Evolutionary conservation across 2,329 filamentous ascomycete species (phyloP).

Genomic region (Trematosphaeria pertusa): DNA sequence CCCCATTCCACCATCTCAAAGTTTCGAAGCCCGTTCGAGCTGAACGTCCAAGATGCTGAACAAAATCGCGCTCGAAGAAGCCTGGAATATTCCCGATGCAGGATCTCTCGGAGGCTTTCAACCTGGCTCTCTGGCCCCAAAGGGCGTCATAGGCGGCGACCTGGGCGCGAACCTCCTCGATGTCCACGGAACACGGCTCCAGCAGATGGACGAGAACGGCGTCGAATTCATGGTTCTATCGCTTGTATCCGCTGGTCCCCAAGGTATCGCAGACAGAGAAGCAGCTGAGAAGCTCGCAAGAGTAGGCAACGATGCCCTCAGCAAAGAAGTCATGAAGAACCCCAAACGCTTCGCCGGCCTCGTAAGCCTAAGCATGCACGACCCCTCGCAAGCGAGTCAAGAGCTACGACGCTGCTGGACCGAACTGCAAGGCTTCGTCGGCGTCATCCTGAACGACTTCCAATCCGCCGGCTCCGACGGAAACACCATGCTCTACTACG

Average conservation of each 20-base stretch:
- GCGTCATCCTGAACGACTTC: conserved; percentile 60
- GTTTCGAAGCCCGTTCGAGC: no score
- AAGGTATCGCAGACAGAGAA: conserved; percentile 52
- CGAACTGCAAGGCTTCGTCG: conserved; percentile 48
- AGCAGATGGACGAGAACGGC: conserved; percentile 54
- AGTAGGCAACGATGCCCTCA: conserved; percentile 55
- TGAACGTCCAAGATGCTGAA: conserved; percentile 15
- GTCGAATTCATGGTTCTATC: conserved; percentile 57
- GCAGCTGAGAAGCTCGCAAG: conserved; percentile 52
- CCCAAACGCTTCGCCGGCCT: conserved; percentile 53
- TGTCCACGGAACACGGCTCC: conserved; percentile 49
- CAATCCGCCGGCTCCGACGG: conserved; percentile 68
- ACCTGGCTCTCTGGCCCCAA: conserved; percentile 14
- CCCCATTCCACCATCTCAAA: no score
- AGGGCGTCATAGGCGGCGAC: conserved; percentile 66
- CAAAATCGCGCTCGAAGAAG: conserved; percentile 21
- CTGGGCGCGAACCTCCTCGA: conserved; percentile 59
- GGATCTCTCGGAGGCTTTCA: conserved; percentile 67
- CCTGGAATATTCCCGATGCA: conserved; percentile 62
- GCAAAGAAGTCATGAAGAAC: conserved; percentile 50
- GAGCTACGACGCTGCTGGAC: conserved; percentile 63
- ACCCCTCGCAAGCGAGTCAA: conserved; percentile 57
- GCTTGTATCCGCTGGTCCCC: conserved; percentile 56
- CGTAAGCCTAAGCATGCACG: conserved; percentile 54
- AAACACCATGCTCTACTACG: conserved; percentile 70